Percentiles rank a stretch among this genome's conserved stretches.
phyloP scores from a whole-genome alignment of 352 stramenopile species.

The Pythium myriotylum region DNA sequence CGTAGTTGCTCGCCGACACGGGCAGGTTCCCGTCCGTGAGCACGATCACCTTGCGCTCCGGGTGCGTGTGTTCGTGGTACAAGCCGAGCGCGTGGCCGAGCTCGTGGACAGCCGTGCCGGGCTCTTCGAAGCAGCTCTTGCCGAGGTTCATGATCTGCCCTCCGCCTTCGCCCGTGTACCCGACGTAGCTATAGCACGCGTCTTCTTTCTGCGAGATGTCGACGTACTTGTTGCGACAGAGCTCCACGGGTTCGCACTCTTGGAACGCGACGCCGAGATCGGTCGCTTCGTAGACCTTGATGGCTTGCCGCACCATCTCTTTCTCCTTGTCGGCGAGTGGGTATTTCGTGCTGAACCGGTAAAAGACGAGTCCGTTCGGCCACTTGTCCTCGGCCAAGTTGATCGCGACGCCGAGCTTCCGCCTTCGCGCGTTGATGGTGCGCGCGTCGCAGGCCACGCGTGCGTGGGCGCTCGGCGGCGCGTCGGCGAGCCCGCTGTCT shows the following conservation, averaged over 20 bases:
- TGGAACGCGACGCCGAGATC: slow-evolving; percentile 68
- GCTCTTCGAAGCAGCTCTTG: slow-evolving; percentile 62
- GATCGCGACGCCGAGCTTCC: slow-evolving; percentile 60
- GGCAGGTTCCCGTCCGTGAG: slow-evolving; percentile 64
- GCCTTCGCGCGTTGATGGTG: slow-evolving; percentile 27
- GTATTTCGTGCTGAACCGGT: slow-evolving; percentile 62
- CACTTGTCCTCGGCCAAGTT: slow-evolving; percentile 61
- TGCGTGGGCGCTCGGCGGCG: slow-evolving; percentile 42
- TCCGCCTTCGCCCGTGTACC: slow-evolving; percentile 64
- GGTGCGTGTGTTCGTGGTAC: slow-evolving; percentile 77
- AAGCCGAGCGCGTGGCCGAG: slow-evolving; percentile 66
- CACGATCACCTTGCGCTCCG: slow-evolving; percentile 65
- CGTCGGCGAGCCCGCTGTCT: slow-evolving; percentile 60
- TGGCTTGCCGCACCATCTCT: slow-evolving; percentile 53
- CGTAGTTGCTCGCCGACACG: slow-evolving; percentile 69
- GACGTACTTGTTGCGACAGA: slow-evolving; percentile 71
- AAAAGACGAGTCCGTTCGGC: slow-evolving; percentile 70
- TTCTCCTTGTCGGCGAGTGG: slow-evolving; percentile 37
- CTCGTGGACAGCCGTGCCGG: slow-evolving; percentile 61
- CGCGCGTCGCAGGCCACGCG: slow-evolving; percentile 41
- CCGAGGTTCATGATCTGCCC: slow-evolving; percentile 74
- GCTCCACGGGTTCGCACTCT: slow-evolving; percentile 57
- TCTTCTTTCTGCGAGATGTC: slow-evolving; percentile 73
- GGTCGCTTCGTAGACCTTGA: slow-evolving; percentile 56
- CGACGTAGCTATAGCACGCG: slow-evolving; percentile 74